phyloP scores from a whole-genome alignment of 495 filamentous ascomycete species.

The Lophiostoma macrostomum region DNA sequence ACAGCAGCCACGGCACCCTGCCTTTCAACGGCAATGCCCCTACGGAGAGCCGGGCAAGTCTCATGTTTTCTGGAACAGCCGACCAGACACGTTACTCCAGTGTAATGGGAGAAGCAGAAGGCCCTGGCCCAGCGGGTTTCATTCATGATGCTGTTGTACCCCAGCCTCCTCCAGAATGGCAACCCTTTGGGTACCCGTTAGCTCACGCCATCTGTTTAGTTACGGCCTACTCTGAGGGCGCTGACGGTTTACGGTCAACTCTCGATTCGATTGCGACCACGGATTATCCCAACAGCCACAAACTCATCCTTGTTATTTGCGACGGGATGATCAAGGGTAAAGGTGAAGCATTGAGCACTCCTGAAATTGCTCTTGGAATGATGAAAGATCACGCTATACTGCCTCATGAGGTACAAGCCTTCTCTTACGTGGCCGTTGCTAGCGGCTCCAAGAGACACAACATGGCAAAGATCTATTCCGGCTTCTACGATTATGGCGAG shows the following conservation, averaged over 20 bases:
- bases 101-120: conserved; percentile 62
- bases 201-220: conserved; percentile 92
- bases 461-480: conserved; percentile 97
- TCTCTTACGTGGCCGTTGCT: conserved; percentile 95
- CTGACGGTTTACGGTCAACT: conserved; percentile 87
- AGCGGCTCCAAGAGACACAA: conserved; percentile 97
- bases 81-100: conserved; percentile 51
- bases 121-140: conserved; percentile 82
- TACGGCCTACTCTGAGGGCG: conserved; percentile 96
- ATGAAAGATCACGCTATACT: conserved; percentile 83
- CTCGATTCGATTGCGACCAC: conserved; percentile 96
- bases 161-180: conserved; percentile 95
- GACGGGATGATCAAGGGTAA: conserved; percentile 97
- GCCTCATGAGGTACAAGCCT: conserved; percentile 76
- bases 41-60: conserved; percentile 52
- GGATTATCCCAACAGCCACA: conserved; percentile 98
- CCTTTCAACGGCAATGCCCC: conserved; percentile 38
- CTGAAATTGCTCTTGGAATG: conserved; percentile 88
- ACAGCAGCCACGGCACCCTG: conserved; percentile 64
- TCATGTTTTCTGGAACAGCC: conserved; percentile 46
- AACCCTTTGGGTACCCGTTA: conserved; percentile 91
- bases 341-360: conserved; percentile 82
- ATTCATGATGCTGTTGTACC: conserved; percentile 95
- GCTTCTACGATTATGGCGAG: conserved; percentile 94
- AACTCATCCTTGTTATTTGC: conserved; percentile 91